Evolutionary conservation across 2,329 filamentous ascomycete genomes (phyloP).

Genomic region (Seiridium unicorne): DNA sequence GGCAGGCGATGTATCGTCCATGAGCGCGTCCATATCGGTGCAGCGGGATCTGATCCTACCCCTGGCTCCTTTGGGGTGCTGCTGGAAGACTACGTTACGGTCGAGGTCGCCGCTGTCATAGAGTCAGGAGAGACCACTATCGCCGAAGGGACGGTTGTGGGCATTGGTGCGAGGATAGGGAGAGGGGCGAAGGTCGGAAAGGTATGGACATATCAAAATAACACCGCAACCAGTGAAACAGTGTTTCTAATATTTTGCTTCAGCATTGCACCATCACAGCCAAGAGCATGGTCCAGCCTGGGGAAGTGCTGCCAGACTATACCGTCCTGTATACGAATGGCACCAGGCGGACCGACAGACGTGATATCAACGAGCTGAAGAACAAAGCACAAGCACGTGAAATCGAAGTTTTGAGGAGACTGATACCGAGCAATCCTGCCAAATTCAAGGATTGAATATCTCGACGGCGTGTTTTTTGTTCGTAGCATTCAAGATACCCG

Average conservation of each 20-base stretch:
- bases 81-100: constrained; percentile 58
- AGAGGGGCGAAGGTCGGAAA: constrained; percentile 61
- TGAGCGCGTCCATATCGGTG: constrained; percentile 63
- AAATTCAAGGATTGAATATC: constrained; percentile 35
- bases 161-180: constrained; percentile 59
- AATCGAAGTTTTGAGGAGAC: constrained; percentile 63
- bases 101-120: constrained; percentile 60
- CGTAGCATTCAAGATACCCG: constrained; percentile 5
- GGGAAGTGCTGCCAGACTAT: constrained; percentile 61
- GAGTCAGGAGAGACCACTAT: constrained; percentile 62
- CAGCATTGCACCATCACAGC: constrained; percentile 72
- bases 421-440: constrained; percentile 63
- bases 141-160: constrained; percentile 58
- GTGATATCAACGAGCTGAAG: constrained; percentile 61
- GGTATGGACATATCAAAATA: constrained; percentile 36
- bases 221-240: no score
- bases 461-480: background rate
- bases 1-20: constrained; percentile 80
- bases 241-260: background rate
- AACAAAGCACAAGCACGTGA: constrained; percentile 65
- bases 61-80: constrained; percentile 46
- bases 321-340: constrained; percentile 70
- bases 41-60: constrained; percentile 28
- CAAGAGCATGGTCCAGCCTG: constrained; percentile 55
- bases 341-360: constrained; percentile 54